These are phyloP conservation scores for Crucihimalaya himalaica DNA, from an alignment of 345 rosid genomes.

Conservation along the genomic window DNA sequence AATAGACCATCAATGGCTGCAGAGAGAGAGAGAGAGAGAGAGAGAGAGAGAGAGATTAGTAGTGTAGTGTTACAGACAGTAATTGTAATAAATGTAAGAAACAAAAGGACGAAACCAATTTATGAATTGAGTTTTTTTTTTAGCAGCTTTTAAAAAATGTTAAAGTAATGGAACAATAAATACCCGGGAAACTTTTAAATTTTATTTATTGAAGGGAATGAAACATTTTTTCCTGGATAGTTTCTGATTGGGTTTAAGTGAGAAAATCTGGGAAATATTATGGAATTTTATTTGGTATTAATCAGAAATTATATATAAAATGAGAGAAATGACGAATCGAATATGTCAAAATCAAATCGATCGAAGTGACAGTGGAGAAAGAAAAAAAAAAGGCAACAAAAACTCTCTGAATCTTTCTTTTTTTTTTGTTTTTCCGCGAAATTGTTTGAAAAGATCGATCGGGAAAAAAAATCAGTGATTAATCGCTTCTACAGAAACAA, in stretches of 20 bases:
- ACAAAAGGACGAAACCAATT: background rate
- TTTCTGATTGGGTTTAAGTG: background rate
- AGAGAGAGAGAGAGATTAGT: too few species aligned
- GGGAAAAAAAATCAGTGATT: background rate
- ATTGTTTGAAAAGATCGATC: conserved; percentile 40
- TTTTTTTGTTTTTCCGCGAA: background rate
- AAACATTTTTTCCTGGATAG: conserved; percentile 16
- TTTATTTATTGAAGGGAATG: background rate
- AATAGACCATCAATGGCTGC: conserved; percentile 38
- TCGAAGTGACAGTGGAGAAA: conserved; percentile 21
- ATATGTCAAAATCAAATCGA: conserved; percentile 42
- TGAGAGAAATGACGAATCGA: conserved; percentile 30
- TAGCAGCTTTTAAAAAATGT: background rate
- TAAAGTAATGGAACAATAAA: conserved; percentile 15
- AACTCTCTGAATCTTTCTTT: background rate
- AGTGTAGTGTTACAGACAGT: conserved; percentile 16
- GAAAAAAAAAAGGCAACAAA: background rate
- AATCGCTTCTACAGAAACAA: conserved; percentile 25
- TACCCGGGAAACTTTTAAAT: conserved; percentile 21
- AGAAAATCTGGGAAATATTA: background rate
- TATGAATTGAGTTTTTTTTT: conserved; percentile 1
- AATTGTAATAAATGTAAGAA: conserved; percentile 18
- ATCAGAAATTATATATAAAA: background rate
- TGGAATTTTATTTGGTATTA: background rate
- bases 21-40: background rate